Conservation (phyloP, 106 monocot genomes). For the Allium fistulosum region DNA sequence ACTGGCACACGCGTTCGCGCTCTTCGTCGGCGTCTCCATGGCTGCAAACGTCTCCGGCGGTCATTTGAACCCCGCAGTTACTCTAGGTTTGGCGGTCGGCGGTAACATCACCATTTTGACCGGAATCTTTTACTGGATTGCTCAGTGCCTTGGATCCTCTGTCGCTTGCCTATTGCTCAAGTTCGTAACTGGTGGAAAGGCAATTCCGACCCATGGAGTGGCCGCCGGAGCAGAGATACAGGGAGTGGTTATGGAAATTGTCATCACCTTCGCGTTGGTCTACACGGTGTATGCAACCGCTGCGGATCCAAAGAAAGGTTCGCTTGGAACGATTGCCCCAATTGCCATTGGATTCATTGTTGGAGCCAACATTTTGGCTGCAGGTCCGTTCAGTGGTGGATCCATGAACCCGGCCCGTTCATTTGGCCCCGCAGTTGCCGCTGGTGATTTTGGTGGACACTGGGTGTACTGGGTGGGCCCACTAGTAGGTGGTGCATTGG, state of each 20-base stretch:
- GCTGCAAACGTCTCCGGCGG: constrained; percentile 75
- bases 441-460: background rate
- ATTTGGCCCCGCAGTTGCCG: background rate
- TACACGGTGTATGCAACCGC: constrained; percentile 51
- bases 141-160: constrained; percentile 25
- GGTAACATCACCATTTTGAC: constrained; percentile 61
- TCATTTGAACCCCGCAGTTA: constrained; percentile 70
- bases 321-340: constrained; percentile 70
- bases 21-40: constrained; percentile 65
- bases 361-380: constrained; percentile 2
- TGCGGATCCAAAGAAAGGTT: constrained; percentile 48
- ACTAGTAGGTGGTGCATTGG: constrained; percentile 7
- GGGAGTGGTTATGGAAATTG: constrained; percentile 34
- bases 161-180: constrained; percentile 8
- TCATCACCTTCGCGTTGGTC: constrained; percentile 48
- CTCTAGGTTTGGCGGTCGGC: constrained; percentile 50
- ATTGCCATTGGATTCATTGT: constrained; percentile 71
- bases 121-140: constrained; percentile 48
- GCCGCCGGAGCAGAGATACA: constrained; percentile 33
- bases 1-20: constrained; percentile 48
- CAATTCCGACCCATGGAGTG: no score
- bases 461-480: constrained; percentile 11
- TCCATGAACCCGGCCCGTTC: constrained; percentile 7
- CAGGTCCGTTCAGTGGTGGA: constrained; percentile 1
- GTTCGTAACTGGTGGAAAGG: no score